Evolutionary conservation across 305 asterid species (phyloP), one percentile per base, ranked within the genome.

Genomic region (Striga hermonthica): DNA sequence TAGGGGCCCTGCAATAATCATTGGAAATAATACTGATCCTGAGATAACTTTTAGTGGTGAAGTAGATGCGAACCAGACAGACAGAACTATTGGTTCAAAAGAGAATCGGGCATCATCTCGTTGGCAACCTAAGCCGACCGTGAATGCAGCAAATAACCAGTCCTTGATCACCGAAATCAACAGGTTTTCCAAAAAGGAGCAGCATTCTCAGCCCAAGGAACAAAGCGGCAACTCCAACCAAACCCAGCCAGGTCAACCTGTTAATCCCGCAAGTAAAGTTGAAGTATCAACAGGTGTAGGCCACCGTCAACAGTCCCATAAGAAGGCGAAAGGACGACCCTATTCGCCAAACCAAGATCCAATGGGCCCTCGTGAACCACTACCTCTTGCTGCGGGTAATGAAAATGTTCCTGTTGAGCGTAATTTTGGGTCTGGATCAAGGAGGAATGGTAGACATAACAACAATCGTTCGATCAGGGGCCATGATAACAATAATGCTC

Each of bases 41-140:
- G 78, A 75, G 59, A 79, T 66, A 74, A 41, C 50, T 31, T 54
- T 54, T 66, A 61, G 76, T 67, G 76, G 64, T 60, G 88, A 80
- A 75, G 57, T 74, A 61, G 89, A 82, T 56, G 67, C 45, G 31
- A 84, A 76, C 75, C 89, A 73, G 54, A 43, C 72, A 1, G 95
- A 79, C 68, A 81, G 78, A 76, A 66, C 68, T 60, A 53, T 64
- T 57, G 50, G 60, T 63, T 59, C 85, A 3, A 84, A 78, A 65
- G 96, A 86, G 64, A 80, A 53, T 65, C 79, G 81, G 40, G 34
- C 81, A 11, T 73, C 80, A 31, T 72, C 95, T 68, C 95, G 85
- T 52, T 94, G 99, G 99, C 88, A 86, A 66, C 99, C 93, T 38
- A 94, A 94, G 75, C 67, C 83, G 13, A 75, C 73, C 66, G 43